Evolutionary conservation across 208 protist genomes (phyloP).

Genomic region (Leishmania amazonensis): DNA sequence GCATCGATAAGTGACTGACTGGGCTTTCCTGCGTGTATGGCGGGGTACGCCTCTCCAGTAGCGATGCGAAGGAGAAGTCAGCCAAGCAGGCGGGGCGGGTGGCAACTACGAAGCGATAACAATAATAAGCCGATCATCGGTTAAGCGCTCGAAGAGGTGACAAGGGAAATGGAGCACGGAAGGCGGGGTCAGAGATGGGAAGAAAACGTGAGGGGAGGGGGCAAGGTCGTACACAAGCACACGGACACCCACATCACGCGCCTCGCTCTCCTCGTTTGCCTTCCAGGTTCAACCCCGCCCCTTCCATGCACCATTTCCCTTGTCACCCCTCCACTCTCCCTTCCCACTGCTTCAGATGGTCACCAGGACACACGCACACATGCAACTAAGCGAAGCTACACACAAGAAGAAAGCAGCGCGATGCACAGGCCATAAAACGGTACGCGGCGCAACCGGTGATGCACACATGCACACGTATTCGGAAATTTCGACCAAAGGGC

Average conservation of each 20-base stretch:
- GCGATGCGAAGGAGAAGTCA: not conserved
- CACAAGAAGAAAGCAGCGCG: not conserved
- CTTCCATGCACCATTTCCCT: not conserved
- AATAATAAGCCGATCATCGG: not conserved
- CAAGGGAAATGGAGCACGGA: conserved; percentile 9
- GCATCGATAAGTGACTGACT: not conserved
- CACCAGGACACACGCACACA: not conserved
- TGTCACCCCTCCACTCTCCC: not conserved
- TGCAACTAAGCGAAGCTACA: not conserved
- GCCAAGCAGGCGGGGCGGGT: not conserved
- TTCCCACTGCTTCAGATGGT: not conserved
- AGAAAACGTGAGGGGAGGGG: not conserved
- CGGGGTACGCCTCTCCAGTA: not conserved
- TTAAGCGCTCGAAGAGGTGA: not conserved
- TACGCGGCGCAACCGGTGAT: not conserved
- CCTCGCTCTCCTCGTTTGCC: not conserved
- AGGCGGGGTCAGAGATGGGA: not conserved
- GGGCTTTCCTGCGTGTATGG: not conserved
- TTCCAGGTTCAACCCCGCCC: not conserved
- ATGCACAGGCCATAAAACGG: not conserved
- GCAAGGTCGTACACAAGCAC: not conserved
- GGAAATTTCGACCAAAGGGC: not conserved
- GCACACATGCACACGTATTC: not conserved
- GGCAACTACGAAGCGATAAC: not conserved
- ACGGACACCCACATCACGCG: not conserved